Evolutionary conservation across 2,329 filamentous ascomycete genomes (phyloP).

Genomic region (Pseudogymnoascus sp.): DNA sequence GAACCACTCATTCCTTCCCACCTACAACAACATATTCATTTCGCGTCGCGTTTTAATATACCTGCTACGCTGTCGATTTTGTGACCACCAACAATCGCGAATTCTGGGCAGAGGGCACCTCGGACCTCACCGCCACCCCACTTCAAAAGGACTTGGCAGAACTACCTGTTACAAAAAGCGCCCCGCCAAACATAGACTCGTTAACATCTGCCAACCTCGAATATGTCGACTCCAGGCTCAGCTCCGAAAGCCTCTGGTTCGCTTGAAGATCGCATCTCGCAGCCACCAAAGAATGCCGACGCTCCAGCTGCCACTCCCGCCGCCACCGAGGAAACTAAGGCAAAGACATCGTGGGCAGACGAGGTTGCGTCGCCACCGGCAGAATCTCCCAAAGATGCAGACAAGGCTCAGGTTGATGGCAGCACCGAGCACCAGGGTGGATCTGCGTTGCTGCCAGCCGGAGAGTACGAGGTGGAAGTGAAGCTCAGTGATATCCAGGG

Average conservation of each 20-base stretch:
- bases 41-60: not conserved
- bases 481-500: slow-evolving; percentile 84
- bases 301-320: not conserved
- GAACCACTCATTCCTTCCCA: not conserved
- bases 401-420: slow-evolving; percentile 37
- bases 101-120: not conserved
- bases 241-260: slow-evolving; percentile 24
- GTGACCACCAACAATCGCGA: not conserved
- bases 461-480: slow-evolving; percentile 79
- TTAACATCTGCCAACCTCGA: not conserved
- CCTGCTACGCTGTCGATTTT: not conserved
- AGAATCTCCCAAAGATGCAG: slow-evolving; percentile 13
- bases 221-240: slow-evolving; percentile 7
- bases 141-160: slow-evolving; percentile 5
- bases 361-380: slow-evolving; percentile 29
- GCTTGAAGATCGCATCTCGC: slow-evolving; percentile 40
- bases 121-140: slow-evolving; percentile 4
- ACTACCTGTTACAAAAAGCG: not conserved
- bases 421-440: slow-evolving; percentile 34
- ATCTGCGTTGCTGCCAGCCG: slow-evolving; percentile 55
- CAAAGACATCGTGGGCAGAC: slow-evolving; percentile 30
- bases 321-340: not conserved
- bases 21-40: not conserved
- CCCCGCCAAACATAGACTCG: not conserved
- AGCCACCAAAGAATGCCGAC: slow-evolving; percentile 22